Evolutionary conservation across 306 rosid genomes (phyloP).

Genomic region (Bauhinia variegata): DNA sequence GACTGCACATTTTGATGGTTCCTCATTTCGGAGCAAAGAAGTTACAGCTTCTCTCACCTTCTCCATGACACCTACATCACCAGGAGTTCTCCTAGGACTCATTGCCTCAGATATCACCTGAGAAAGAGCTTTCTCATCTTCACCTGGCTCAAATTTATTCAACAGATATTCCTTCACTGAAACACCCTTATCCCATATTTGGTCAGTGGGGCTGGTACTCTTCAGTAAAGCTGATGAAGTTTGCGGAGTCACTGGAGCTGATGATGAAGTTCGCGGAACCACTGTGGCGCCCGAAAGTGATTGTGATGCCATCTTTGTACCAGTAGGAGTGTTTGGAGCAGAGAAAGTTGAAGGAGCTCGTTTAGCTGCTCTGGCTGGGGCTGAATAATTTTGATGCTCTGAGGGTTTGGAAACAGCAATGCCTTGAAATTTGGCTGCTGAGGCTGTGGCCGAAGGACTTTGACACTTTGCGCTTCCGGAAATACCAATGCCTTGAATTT

Average conservation of each 20-base stretch:
- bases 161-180: slow-evolving; percentile 73
- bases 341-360: slow-evolving; percentile 12
- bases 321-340: slow-evolving; percentile 33
- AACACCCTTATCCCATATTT: slow-evolving; percentile 76
- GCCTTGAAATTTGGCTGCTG: too few species aligned
- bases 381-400: slow-evolving; percentile 22
- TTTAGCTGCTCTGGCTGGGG: background rate
- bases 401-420: slow-evolving; percentile 42
- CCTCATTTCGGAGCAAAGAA: slow-evolving; percentile 68
- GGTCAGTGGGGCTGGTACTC: slow-evolving; percentile 32
- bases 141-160: slow-evolving; percentile 86
- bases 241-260: slow-evolving; percentile 32
- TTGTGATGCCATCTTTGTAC: slow-evolving; percentile 28
- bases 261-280: slow-evolving; percentile 27
- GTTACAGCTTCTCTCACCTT: slow-evolving; percentile 78
- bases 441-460: too few species aligned
- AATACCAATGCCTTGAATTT: too few species aligned
- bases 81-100: slow-evolving; percentile 61
- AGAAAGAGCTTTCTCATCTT: slow-evolving; percentile 86
- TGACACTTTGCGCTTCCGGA: too few species aligned
- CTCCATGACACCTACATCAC: slow-evolving; percentile 70
- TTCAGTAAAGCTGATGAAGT: slow-evolving; percentile 35
- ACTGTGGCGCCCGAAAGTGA: background rate
- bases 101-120: slow-evolving; percentile 75
- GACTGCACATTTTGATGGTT: too few species aligned